These are phyloP conservation scores for Zizania palustris DNA, from an alignment of 202 grass and related monocot species.

Conservation along the genomic window DNA sequence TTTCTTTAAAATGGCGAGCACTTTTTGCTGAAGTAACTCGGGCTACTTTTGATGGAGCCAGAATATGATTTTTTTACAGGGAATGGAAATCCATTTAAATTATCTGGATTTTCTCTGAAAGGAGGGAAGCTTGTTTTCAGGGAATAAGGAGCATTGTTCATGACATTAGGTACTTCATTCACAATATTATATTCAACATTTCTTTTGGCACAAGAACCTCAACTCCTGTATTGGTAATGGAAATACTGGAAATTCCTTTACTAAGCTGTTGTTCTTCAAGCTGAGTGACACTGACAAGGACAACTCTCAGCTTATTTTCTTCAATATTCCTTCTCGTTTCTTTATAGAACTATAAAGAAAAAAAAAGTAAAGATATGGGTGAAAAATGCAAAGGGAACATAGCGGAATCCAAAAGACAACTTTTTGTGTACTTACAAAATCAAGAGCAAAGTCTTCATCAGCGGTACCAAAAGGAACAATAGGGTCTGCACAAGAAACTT, in stretches of 20 bases:
- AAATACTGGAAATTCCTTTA: conserved; percentile 21
- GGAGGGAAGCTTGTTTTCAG: conserved; percentile 36
- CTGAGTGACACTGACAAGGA: conserved; percentile 56
- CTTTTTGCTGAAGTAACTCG: conserved; percentile 15
- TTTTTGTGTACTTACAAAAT: conserved; percentile 64
- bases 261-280: conserved; percentile 41
- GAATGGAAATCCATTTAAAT: conserved; percentile 40
- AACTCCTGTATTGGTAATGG: conserved; percentile 28
- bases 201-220: conserved; percentile 39
- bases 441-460: conserved; percentile 68
- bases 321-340: conserved; percentile 71
- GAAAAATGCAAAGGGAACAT: conserved; percentile 28
- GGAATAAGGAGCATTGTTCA: conserved; percentile 38
- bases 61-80: conserved; percentile 46
- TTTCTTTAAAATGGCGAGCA: conserved; percentile 44
- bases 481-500: conserved; percentile 86
- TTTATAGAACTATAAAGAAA: conserved; percentile 73
- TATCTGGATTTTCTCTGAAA: conserved; percentile 45
- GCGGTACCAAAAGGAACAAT: conserved; percentile 66
- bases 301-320: conserved; percentile 80
- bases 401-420: conserved; percentile 19
- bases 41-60: conserved; percentile 34
- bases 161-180: conserved; percentile 40
- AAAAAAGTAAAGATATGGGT: conserved; percentile 18
- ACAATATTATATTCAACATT: conserved; percentile 26